Percentiles rank a stretch among this genome's conserved stretches.
Conservation (phyloP, 2,329 filamentous ascomycete species). For the Myriosclerotinia scirpicola region DNA sequence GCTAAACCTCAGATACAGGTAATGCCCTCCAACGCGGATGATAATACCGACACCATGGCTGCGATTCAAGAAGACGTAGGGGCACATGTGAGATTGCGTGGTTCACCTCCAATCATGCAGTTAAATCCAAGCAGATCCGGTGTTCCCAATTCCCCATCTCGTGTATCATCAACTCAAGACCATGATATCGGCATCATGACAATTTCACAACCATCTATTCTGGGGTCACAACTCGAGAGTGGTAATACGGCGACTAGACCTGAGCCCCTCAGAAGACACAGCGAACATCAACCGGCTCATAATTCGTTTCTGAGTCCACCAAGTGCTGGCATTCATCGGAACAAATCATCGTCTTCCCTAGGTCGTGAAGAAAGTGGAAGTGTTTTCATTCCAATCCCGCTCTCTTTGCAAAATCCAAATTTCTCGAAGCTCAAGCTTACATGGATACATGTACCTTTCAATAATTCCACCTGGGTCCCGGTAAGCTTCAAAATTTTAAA, state of each 20-base stretch:
- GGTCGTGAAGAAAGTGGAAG: not conserved
- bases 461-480: not conserved
- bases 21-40: not conserved
- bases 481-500: not conserved
- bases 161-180: not conserved
- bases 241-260: not conserved
- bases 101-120: not conserved
- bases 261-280: not conserved
- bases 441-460: conserved; percentile 10
- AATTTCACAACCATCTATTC: not conserved
- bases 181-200: not conserved
- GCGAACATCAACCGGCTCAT: not conserved
- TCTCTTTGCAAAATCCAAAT: not conserved
- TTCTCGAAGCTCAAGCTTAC: conserved; percentile 4
- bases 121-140: not conserved
- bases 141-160: not conserved
- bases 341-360: not conserved
- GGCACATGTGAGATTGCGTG: not conserved
- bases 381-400: not conserved
- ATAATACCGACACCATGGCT: not conserved
- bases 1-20: not conserved
- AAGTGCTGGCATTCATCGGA: not conserved
- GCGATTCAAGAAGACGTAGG: not conserved
- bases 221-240: not conserved
- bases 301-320: not conserved